Base-by-base conservation (phyloP, 1,139 yeast species). In the Komagataea norvegica region DNA sequence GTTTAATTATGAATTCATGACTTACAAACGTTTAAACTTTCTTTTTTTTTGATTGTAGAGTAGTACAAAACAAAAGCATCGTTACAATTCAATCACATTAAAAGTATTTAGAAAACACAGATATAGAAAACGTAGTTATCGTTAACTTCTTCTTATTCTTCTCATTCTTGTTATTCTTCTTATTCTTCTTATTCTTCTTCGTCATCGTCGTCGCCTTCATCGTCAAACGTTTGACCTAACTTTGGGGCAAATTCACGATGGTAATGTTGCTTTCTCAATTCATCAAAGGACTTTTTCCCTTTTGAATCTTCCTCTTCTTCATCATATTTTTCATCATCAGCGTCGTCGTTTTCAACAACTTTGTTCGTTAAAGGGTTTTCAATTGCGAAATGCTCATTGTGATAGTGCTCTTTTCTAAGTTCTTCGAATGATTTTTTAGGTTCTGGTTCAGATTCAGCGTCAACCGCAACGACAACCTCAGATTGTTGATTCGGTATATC, bases 381-480 rank as follows among this genome's bases (percentile, higher is more conserved):
- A 20, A 34, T 24, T 32, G 80, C 70, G 1, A 74, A 77, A 33
- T 71, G 91, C 55, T 79, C 83, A 66, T 80, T 62, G 51, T 79
- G 84, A 57, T 86, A 86, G 58, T 86, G 95, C 37, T 73, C 65
- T 55, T 82, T 84, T 50, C 95, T 73, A 72, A 76, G 67, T 49
- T 79, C 83, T 55, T 84, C 94, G 53, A 87, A 87, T 40, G 69
- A 37, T 24, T 32, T 34, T 13, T 41, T 40, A 20, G 36, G 40
- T 20, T 40, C n/a, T n/a, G n/a, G n/a, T n/a, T n/a, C n/a, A n/a
- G n/a, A n/a, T n/a, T n/a, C n/a, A n/a, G n/a, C n/a, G n/a, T n/a
- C 41, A 14, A 28, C 27, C 21, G 38, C 38, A 13, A 26, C 27
- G 8, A 27, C 19, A 9, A 34, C 43, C 9, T 44, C 48, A 8